Evolutionary conservation across 1,284 basidiomycete genomes (phyloP), one percentile per base, ranked within the genome.

Genomic region (Austroboletus niveus): DNA sequence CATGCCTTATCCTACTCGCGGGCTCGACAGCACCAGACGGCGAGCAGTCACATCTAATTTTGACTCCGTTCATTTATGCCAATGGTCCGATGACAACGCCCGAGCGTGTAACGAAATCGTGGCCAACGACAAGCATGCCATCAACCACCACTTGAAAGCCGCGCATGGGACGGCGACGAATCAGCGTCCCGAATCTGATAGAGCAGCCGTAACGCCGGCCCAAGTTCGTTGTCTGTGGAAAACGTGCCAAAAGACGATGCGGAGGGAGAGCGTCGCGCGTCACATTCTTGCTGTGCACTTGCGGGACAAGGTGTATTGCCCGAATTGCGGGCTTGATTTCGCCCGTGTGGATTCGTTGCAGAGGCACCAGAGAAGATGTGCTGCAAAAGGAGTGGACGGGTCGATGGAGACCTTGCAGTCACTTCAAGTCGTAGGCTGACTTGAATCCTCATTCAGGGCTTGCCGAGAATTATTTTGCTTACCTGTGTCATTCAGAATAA

Each of bases 321-420:
- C 53, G 6, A 17, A 8, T 7, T 63, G 61, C 39, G 38, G 42
- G 6, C 45, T 44, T 22, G 12, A 10, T 17, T 67, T 63, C 8
- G 63, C 64, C 15, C 64, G 61, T 9, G 14, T 22, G 10, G 61
- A 63, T 27, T 63, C 61, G n/a, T 5, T 67, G 48, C 58, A 57
- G 45, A 63, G 64, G 29, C 61, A 63, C 51, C 48, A 31, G 36
- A 61, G 27, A 45, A 38, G n/a, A n/a, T 38, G 36, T 20, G 15
- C 10, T n/a, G 8, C n/a, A 38, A 20, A 20, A 20, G 36, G 15
- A 20, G 17, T 9, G 15, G 15, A n/a, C 6, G 36, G 7, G 17
- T 9, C 17, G 36, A 12, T 35, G 3, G 15, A 17, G 36, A 38
- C 15, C 5, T 38, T 20, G 15, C 11, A 12, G 15, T 35, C 6